These are phyloP conservation scores for Arabidopsis arenosa DNA, from an alignment of 345 rosid species.

Conservation along the genomic window DNA sequence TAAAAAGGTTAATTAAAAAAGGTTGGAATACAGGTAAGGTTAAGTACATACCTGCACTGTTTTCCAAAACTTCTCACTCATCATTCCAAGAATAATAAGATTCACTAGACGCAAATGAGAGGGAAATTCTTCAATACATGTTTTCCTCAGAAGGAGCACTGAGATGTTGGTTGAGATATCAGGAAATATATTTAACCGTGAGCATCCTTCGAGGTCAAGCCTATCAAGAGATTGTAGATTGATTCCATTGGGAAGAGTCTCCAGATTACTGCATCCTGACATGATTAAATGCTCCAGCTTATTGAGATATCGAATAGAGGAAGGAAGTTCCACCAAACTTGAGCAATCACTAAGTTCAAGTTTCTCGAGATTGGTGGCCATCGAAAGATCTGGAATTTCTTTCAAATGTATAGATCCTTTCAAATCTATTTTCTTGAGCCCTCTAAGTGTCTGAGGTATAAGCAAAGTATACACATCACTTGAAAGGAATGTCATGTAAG, in stretches of 20 bases:
- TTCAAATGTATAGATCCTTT: background rate
- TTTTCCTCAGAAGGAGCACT: rapidly evolving
- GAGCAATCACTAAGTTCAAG: constrained; percentile 11
- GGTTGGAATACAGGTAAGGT: too few species aligned
- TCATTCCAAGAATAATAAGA: too few species aligned
- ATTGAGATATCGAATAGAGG: background rate
- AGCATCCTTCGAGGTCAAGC: constrained; percentile 12
- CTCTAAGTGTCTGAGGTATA: too few species aligned
- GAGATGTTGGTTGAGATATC: constrained; percentile 20
- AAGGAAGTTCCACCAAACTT: constrained; percentile 14
- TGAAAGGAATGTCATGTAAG: too few species aligned
- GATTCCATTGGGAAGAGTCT: background rate
- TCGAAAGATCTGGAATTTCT: constrained; percentile 27
- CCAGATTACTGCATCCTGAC: background rate
- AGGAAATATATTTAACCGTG: constrained; percentile 21
- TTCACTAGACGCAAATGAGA: background rate
- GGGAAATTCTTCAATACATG: background rate
- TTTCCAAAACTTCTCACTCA: too few species aligned
- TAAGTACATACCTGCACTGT: too few species aligned
- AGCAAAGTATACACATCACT: too few species aligned
- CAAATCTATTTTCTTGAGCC: constrained; percentile 28
- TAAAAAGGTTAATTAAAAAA: too few species aligned
- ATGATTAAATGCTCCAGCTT: background rate
- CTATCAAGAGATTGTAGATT: background rate
- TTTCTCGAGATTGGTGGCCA: constrained; percentile 19